Conservation (phyloP, 108 stramenopile genomes). For the Skeletonema potamos region DNA sequence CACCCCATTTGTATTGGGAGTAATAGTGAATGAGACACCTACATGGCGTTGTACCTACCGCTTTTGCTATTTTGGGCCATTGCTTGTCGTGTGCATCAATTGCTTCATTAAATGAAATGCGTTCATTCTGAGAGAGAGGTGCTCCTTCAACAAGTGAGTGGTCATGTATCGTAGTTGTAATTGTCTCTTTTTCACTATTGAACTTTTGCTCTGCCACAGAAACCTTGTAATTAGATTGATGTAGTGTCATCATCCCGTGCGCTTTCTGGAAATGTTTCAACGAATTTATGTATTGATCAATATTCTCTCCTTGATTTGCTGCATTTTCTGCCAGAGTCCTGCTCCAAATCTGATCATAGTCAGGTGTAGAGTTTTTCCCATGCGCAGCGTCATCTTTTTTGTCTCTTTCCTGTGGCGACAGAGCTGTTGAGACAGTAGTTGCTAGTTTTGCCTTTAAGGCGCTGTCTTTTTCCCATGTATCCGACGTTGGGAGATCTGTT, state of each 20-base stretch:
- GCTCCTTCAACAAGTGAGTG: slow-evolving; percentile 24
- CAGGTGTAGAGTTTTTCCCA: not conserved
- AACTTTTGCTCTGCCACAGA: slow-evolving; percentile 24
- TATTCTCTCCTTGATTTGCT: slow-evolving; percentile 35
- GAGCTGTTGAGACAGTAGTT: not conserved
- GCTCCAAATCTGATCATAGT: slow-evolving; percentile 62
- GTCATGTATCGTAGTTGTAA: not conserved
- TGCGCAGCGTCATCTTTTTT: not conserved
- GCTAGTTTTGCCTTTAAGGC: not conserved
- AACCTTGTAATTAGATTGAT: slow-evolving; percentile 50
- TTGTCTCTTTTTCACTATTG: not conserved
- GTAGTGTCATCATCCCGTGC: slow-evolving; percentile 51
- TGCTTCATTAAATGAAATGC: slow-evolving; percentile 20
- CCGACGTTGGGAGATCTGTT: slow-evolving; percentile 9
- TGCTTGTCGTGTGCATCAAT: slow-evolving; percentile 40
- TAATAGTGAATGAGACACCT: slow-evolving; percentile 67
- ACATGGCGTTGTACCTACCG: slow-evolving; percentile 41
- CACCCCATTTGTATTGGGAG: slow-evolving; percentile 44
- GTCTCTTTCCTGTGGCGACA: not conserved
- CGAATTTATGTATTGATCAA: slow-evolving; percentile 50
- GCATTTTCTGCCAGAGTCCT: slow-evolving; percentile 39
- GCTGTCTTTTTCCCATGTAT: slow-evolving; percentile 26
- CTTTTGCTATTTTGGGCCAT: slow-evolving; percentile 51
- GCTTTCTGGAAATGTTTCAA: slow-evolving; percentile 33
- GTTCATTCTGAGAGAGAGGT: slow-evolving; percentile 20